Evolutionary conservation across 352 stramenopile species (phyloP).

Genomic region (Blastocystis sp.): DNA sequence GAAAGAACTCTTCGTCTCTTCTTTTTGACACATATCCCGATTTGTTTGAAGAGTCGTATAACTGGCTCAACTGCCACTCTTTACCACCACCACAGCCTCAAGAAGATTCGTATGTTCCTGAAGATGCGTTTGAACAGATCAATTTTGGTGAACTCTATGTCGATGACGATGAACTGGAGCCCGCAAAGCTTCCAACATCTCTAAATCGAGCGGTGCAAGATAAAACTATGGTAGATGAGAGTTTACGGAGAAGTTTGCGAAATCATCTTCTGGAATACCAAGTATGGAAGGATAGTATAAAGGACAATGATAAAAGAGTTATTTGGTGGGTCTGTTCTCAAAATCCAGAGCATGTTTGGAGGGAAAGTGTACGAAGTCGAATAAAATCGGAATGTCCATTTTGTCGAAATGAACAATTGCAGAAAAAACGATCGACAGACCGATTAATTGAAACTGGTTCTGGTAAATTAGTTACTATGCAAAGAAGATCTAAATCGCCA

Average conservation of each 20-base stretch:
- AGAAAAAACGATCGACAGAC: neutral
- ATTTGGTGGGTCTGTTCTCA: slow-evolving; percentile 43
- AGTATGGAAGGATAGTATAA: slow-evolving; percentile 10
- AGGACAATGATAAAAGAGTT: neutral
- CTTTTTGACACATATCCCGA: slow-evolving; percentile 6
- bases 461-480: neutral
- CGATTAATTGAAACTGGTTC: neutral
- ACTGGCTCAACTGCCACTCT: slow-evolving; percentile 40
- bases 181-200: neutral
- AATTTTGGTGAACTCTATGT: slow-evolving; percentile 6
- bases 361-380: slow-evolving; percentile 26
- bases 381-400: neutral
- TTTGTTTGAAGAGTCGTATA: slow-evolving; percentile 52
- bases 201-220: neutral
- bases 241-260: neutral
- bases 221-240: neutral
- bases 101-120: neutral
- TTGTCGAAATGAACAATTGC: neutral
- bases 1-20: neutral
- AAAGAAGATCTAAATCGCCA: neutral
- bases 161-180: neutral
- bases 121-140: neutral
- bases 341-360: slow-evolving; percentile 5
- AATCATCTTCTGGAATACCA: slow-evolving; percentile 36
- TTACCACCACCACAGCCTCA: neutral